phyloP scores from a whole-genome alignment of 1,284 basidiomycete species.

The Moniliella sp. region DNA sequence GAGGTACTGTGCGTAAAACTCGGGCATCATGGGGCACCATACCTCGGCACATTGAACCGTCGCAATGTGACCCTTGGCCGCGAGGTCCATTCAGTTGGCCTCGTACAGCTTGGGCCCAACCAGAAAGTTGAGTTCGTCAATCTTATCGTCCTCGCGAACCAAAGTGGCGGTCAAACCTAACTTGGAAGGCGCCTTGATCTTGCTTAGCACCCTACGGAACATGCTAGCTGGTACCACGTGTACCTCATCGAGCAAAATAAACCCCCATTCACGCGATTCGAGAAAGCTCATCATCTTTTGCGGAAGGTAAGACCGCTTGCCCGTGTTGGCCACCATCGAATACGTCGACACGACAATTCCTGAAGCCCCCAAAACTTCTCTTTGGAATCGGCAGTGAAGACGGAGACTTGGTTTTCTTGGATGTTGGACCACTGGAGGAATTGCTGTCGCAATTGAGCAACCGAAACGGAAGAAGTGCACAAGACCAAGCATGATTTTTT shows the following conservation, averaged over 20 bases:
- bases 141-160: conserved; percentile 97
- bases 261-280: conserved; percentile 31
- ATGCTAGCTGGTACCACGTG: conserved; percentile 33
- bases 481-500: conserved; percentile 97
- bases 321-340: conserved; percentile 34
- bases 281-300: conserved; percentile 35
- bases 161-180: conserved; percentile 47
- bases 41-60: conserved; percentile 97
- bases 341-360: conserved; percentile 33
- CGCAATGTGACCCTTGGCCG: conserved; percentile 94
- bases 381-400: conserved; percentile 31
- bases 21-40: conserved; percentile 99
- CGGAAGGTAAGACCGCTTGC: conserved; percentile 31
- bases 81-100: conserved; percentile 99
- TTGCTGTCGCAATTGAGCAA: conserved; percentile 33
- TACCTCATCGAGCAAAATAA: conserved; percentile 32
- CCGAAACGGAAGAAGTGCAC: conserved; percentile 40
- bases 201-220: conserved; percentile 32
- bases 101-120: conserved; percentile 98
- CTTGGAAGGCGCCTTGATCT: conserved; percentile 32
- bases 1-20: conserved; percentile 95
- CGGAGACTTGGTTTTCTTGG: conserved; percentile 30
- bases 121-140: conserved; percentile 95
- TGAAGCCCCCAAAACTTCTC: conserved; percentile 29
- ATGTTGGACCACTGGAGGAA: conserved; percentile 33